Evolutionary conservation across 1,284 basidiomycete genomes (phyloP).

Genomic region (Microbotryum intermedium): DNA sequence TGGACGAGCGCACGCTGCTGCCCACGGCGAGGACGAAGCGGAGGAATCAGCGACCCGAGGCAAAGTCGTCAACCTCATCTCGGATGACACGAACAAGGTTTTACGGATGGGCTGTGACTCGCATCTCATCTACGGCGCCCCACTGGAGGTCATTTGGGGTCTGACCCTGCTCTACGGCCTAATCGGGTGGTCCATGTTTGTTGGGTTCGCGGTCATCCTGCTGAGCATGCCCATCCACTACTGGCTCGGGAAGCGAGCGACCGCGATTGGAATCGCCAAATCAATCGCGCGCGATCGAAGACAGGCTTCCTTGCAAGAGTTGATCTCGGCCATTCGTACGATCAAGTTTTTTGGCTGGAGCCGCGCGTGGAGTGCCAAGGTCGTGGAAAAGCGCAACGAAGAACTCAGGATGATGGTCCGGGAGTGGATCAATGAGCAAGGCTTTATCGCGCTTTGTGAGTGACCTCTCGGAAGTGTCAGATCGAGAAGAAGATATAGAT

Average conservation of each 20-base stretch:
- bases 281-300: slow-evolving; percentile 11
- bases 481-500: too few relatives aligned
- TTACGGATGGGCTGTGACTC: slow-evolving; percentile 35
- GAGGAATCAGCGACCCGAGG: slow-evolving; percentile 28
- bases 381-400: slow-evolving; percentile 28
- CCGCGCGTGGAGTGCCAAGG: slow-evolving; percentile 22
- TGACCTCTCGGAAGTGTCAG: too few relatives aligned
- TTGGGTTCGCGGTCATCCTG: slow-evolving; percentile 64
- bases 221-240: slow-evolving; percentile 35
- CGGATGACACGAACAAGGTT: slow-evolving; percentile 36
- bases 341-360: slow-evolving; percentile 29
- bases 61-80: slow-evolving; percentile 36
- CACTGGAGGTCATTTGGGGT: slow-evolving; percentile 71
- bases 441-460: too few relatives aligned
- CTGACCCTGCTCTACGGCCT: slow-evolving; percentile 69
- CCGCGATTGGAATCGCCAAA: not conserved
- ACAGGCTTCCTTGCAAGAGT: slow-evolving; percentile 19
- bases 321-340: slow-evolving; percentile 17
- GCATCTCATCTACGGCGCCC: slow-evolving; percentile 43
- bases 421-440: too few relatives aligned
- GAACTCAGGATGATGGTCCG: slow-evolving; percentile 32
- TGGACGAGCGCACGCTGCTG: not conserved
- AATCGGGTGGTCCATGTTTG: slow-evolving; percentile 73
- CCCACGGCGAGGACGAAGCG: not conserved
- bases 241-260: slow-evolving; percentile 5